These are phyloP conservation scores for Martensiomyces pterosporus DNA, from an alignment of 192 early-diverging fungal species.

Conservation along the genomic window DNA sequence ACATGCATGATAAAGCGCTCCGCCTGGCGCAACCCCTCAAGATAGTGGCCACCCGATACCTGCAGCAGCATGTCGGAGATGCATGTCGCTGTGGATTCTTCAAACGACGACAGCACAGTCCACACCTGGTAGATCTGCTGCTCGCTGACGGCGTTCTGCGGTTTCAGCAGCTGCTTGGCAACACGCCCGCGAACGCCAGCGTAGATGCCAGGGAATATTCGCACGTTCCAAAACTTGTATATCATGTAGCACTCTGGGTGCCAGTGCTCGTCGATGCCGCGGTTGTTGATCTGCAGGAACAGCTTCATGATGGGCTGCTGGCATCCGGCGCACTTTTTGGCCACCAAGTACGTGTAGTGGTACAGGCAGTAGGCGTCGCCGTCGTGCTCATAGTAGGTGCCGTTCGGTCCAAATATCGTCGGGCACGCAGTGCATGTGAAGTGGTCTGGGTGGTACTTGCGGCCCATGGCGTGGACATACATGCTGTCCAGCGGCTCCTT, in stretches of 20 bases:
- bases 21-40: conserved; percentile 78
- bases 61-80: conserved; percentile 93
- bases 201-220: conserved; percentile 45
- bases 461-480: conserved; percentile 86
- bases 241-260: conserved; percentile 99
- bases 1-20: conserved; percentile 88
- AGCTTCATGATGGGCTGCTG: conserved; percentile 91
- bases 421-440: conserved; percentile 93
- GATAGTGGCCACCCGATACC: conserved; percentile 78
- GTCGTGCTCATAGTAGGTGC: conserved; percentile 95
- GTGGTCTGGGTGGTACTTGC: conserved; percentile 97
- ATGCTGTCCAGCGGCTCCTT: conserved; percentile 81
- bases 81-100: conserved; percentile 93
- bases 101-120: conserved; percentile 88
- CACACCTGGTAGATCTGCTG: conserved; percentile 89
- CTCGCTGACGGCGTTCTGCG: conserved; percentile 55
- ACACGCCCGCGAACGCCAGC: conserved; percentile 41
- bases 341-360: conserved; percentile 89
- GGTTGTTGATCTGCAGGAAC: conserved; percentile 90
- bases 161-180: conserved; percentile 44
- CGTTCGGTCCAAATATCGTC: conserved; percentile 89
- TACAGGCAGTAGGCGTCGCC: conserved; percentile 89
- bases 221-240: conserved; percentile 72
- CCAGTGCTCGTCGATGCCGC: conserved; percentile 81
- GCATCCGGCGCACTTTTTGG: conserved; percentile 94